Conservation (phyloP, 1,284 basidiomycete species). For the Trichosporon inkin region DNA sequence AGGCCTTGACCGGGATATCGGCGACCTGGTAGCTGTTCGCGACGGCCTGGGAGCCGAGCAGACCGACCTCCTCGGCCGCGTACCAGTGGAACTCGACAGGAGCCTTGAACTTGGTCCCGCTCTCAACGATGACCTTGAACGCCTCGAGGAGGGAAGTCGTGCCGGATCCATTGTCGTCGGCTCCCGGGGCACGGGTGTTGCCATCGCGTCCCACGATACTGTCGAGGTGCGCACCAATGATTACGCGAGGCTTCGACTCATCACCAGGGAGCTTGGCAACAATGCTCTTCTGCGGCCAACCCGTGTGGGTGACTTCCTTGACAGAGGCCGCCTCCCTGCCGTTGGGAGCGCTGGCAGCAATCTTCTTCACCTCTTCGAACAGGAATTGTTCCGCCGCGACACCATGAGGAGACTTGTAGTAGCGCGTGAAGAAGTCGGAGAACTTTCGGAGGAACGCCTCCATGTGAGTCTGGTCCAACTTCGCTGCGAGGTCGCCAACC, state of each 20-base stretch:
- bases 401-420: not conserved
- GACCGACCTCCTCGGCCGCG: constrained; percentile 86
- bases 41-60: constrained; percentile 89
- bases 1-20: constrained; percentile 68
- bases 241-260: constrained; percentile 1
- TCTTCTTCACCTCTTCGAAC: not conserved
- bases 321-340: not conserved
- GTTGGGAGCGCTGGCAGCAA: not conserved
- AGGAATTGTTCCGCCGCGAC: not conserved
- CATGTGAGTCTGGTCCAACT: not conserved
- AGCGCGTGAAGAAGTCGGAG: not conserved
- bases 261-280: not conserved
- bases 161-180: constrained; percentile 87
- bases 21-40: constrained; percentile 68
- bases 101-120: constrained; percentile 67
- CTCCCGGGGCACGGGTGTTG: constrained; percentile 65
- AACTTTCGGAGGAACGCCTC: not conserved
- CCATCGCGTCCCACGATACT: not conserved
- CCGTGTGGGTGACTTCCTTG: not conserved
- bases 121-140: constrained; percentile 74
- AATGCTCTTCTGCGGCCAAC: not conserved
- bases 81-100: constrained; percentile 96
- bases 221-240: constrained; percentile 6
- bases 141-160: constrained; percentile 87
- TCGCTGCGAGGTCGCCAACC: not conserved